Base-by-base conservation (phyloP, 164 flowering plant species). In the Sedum album region DNA sequence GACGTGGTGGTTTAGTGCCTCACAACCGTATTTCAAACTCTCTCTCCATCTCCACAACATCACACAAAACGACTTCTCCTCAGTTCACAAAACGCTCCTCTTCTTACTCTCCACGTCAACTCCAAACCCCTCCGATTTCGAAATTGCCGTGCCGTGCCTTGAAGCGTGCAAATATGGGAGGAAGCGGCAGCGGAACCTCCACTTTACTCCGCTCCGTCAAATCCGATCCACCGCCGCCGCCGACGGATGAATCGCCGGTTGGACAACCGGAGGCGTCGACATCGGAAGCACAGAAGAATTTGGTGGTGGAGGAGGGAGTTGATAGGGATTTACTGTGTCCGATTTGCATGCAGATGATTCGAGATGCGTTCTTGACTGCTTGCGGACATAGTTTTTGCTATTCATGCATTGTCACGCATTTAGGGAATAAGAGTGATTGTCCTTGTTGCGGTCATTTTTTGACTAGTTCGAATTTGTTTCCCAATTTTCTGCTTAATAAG, bases 361-460 rank as follows among this genome's bases (percentile, higher is more conserved):
- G 81, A 74, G 95, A 90, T 49, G 98, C 96, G 46, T 90, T 92
- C 48, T 79, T 92, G 7, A 87, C 98, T 9, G 79, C 89, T 5
- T 90, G 98, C 65, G 96, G 97, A 8, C 98, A 92, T 68, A 87
- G 88, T 73, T 92, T 85, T 70, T 92, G 97, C 66, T 92, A 87
- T 72, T 88, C 81, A 82, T 92, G 97, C 66, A 88, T 92, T 35
- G 70, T 80, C 11, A 92, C 94, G 61, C 96, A 92, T 74, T 82
- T 92, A 14, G 77, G 80, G 17, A 85, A 87, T 78, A 92, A 88
- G 82, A 84, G 73, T 60, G 90, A 92, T 75, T 92, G 97, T 61
- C 96, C 97, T 39, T 85, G 91, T 69, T 92, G 97, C 65, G 81
- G 78, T 25, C 84, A 79, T 23, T 78, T 65, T 69, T 83, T 92